Evolutionary conservation across 1,284 basidiomycete genomes (phyloP).

Genomic region (Malassezia sp.): DNA sequence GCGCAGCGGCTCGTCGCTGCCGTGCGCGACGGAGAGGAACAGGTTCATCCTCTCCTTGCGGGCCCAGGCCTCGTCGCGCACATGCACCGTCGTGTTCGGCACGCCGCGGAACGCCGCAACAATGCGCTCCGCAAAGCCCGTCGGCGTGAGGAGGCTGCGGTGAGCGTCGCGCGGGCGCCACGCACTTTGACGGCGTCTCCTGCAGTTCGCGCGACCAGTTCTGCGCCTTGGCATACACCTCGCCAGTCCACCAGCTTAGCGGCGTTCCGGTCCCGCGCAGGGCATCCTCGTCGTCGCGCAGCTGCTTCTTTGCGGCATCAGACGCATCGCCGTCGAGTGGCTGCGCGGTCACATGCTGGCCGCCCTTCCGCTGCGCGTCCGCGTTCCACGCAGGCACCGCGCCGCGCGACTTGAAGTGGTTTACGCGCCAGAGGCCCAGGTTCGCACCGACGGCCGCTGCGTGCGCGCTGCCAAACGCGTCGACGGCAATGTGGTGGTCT

Average conservation of each 20-base stretch:
- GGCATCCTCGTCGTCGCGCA: constrained; percentile 34
- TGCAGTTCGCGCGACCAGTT: constrained; percentile 74
- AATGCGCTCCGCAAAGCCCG: constrained; percentile 63
- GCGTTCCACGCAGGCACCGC: constrained; percentile 25
- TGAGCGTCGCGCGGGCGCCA: too few species aligned
- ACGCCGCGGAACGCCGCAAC: constrained; percentile 60
- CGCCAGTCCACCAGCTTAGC: constrained; percentile 41
- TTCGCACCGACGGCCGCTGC: constrained; percentile 38
- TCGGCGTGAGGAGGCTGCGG: constrained; percentile 41
- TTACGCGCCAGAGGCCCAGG: constrained; percentile 37
- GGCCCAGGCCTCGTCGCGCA: constrained; percentile 76
- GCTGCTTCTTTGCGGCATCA: constrained; percentile 29
- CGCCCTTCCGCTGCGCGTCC: constrained; percentile 30
- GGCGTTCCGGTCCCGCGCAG: constrained; percentile 25
- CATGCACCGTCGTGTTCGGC: constrained; percentile 59
- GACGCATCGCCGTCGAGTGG: constrained; percentile 25
- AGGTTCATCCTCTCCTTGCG: constrained; percentile 70
- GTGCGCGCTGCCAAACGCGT: constrained; percentile 34
- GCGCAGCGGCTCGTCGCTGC: constrained; percentile 70
- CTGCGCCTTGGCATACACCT: constrained; percentile 63
- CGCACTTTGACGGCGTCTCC: constrained; percentile 65
- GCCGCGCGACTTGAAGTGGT: constrained; percentile 44
- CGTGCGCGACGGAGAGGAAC: constrained; percentile 76
- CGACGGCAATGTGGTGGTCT: constrained; percentile 26
- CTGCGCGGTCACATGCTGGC: constrained; percentile 31